These are phyloP conservation scores for Trichoderma harzianum DNA, from an alignment of 2,329 filamentous ascomycete genomes.

Conservation along the genomic window DNA sequence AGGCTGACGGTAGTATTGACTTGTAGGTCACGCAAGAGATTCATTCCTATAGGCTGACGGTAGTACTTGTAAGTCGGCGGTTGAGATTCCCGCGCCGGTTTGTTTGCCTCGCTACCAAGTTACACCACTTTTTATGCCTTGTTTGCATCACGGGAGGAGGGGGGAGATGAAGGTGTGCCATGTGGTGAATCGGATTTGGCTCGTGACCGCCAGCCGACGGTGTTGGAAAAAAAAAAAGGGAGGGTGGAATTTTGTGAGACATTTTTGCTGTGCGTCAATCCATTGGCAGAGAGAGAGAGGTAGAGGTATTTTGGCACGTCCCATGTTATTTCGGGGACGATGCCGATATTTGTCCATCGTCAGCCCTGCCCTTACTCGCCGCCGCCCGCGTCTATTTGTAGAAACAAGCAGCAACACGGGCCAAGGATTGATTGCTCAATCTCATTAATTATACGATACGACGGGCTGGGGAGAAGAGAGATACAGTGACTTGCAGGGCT, in stretches of 20 bases:
- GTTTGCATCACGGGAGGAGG: background rate
- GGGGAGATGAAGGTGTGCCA: background rate
- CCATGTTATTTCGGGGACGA: background rate
- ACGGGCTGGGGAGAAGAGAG: background rate
- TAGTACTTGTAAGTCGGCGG: background rate
- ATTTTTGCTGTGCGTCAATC: background rate
- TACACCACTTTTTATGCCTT: background rate
- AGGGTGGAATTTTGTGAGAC: background rate
- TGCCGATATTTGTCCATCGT: background rate
- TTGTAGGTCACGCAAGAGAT: too few relatives aligned
- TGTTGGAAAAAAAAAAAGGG: background rate
- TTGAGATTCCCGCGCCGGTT: background rate
- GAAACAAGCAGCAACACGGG: background rate
- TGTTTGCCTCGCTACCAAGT: background rate
- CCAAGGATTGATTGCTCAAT: background rate
- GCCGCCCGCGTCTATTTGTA: background rate
- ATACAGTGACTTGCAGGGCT: background rate
- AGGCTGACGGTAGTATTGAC: background rate
- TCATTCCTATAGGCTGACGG: background rate
- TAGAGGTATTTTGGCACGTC: background rate
- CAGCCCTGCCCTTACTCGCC: background rate
- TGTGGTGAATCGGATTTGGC: background rate
- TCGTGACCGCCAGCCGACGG: background rate
- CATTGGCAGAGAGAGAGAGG: background rate
- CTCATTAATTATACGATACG: background rate